A percentile compares a stretch with the other conserved stretches of the same genome.
Evolutionary conservation across 2,329 filamentous ascomycete genomes (phyloP).

Genomic region (Cladosporium oxysporum): DNA sequence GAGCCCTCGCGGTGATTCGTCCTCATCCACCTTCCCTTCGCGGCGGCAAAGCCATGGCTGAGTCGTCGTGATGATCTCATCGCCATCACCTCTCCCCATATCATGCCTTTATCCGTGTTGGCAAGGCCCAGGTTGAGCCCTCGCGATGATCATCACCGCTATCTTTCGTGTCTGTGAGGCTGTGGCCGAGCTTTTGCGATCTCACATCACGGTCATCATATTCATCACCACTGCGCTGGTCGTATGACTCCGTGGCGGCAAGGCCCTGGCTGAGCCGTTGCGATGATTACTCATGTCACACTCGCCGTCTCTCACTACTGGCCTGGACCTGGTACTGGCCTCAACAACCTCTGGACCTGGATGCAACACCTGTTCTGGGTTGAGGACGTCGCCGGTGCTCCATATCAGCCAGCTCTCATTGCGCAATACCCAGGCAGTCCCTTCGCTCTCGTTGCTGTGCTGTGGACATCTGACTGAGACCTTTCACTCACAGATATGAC

Average conservation of each 20-base stretch:
- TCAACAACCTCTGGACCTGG: not conserved
- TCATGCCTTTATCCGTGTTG: too few species aligned
- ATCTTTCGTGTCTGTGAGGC: not conserved
- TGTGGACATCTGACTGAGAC: not conserved
- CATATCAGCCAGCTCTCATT: conserved; percentile 4
- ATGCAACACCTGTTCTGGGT: not conserved
- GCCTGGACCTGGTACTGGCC: not conserved
- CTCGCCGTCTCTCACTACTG: not conserved
- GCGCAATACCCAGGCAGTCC: not conserved
- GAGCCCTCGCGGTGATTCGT: too few species aligned
- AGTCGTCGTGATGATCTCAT: too few species aligned
- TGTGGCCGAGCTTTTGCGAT: not conserved
- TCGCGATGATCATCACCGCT: too few species aligned
- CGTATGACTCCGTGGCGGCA: not conserved
- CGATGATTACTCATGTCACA: not conserved
- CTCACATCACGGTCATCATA: not conserved
- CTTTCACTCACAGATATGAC: not conserved
- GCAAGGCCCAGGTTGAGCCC: too few species aligned
- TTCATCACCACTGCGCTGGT: too few species aligned
- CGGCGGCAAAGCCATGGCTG: too few species aligned
- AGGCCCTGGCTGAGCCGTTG: not conserved
- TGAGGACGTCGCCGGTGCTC: not conserved
- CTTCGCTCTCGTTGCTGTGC: not conserved
- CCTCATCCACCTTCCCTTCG: too few species aligned
- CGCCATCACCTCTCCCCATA: too few species aligned